A percentile compares a stretch with the other conserved stretches of the same genome.
phyloP scores from a whole-genome alignment of 345 rosid species.

The Acer yangbiense region DNA sequence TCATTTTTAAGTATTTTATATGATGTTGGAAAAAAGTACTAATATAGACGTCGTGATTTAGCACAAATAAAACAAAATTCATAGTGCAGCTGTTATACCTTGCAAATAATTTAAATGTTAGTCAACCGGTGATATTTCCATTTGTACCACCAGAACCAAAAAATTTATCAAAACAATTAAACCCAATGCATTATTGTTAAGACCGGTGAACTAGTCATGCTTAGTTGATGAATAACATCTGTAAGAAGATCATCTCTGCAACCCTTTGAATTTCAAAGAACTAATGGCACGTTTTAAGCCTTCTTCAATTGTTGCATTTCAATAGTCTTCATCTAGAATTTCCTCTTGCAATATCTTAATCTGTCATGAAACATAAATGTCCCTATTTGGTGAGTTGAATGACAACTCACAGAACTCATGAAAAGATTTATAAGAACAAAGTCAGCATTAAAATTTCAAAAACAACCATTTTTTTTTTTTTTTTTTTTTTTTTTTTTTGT shows the following conservation, averaged over 20 bases:
- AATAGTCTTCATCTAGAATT: background rate
- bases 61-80: background rate
- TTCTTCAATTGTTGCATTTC: background rate
- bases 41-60: background rate
- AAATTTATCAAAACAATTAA: background rate
- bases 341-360: background rate
- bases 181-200: background rate
- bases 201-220: background rate
- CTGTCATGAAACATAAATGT: background rate
- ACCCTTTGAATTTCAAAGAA: background rate
- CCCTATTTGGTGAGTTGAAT: background rate
- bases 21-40: background rate
- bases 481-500: too few relatives aligned
- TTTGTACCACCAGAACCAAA: background rate
- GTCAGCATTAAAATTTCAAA: background rate
- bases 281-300: background rate
- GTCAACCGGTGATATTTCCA: background rate
- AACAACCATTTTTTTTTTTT: too few relatives aligned
- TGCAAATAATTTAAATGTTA: background rate
- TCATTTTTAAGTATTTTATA: background rate
- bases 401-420: background rate
- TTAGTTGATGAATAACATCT: background rate
- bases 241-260: background rate
- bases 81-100: background rate
- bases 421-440: too few relatives aligned